Evolutionary conservation across 1,284 basidiomycete genomes (phyloP), one percentile per base, ranked within the genome.

Genomic region (Cutaneotrichosporon cutaneum): DNA sequence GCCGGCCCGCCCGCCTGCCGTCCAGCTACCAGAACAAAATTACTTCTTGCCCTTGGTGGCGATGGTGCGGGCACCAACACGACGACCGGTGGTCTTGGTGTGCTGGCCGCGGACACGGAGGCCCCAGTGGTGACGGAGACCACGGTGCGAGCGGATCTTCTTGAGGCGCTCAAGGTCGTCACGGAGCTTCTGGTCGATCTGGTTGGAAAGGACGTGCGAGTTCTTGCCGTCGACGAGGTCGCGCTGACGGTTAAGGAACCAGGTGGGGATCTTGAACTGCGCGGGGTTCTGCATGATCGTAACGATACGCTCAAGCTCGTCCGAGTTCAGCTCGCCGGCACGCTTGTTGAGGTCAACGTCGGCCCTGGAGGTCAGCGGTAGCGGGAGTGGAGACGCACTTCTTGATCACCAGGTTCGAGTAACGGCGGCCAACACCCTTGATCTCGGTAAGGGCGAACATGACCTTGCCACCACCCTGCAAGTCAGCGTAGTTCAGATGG

Each of bases 211-310:
- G 67, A 97, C 89, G 83, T 99, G 96, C 62, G 85, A 87, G 85
- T 94, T 89, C 85, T 98, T 99, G 80, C 96, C 96, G 75, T 98
- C 94, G 70, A 92, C 87, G 66, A 98, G 94, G 81, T 99, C 95
- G 81, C 92, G 91, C 82, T 99, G 95, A 82, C 96, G 91, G 88
- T 99, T 99, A 80, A 99, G 82, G 88, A 99, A 98, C 96, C 96
- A 99, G 58, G 87, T 86, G 45, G 95, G 79, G 81, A 99, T 98
- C 86, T 99, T 99, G 90, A 97, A 99, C 81, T 99, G 95, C 45
- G 91, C 91, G 36, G 96, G 96, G 84, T 95, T 97, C 85, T 99
- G 96, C 80, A 99, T 96, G 83, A 99, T 99, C 72, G 92, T 98
- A 72, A 99, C 96, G 71, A 99, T 87, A 70, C 96, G 93, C 85